These are phyloP conservation scores for Cerioporus squamosus DNA, from an alignment of 1,284 basidiomycete genomes.

Conservation along the genomic window DNA sequence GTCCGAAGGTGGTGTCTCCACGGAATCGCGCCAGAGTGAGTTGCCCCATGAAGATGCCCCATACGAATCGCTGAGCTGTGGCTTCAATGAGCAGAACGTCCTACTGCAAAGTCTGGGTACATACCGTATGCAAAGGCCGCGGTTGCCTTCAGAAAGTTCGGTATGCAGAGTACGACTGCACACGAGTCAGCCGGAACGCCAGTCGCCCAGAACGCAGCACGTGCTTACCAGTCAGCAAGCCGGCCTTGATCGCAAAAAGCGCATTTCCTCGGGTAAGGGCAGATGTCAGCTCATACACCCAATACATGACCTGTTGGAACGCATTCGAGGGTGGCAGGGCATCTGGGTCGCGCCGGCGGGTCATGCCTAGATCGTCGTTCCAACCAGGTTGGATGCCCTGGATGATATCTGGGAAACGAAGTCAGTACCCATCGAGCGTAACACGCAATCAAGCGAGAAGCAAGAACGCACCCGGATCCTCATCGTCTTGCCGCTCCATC, in stretches of 20 bases:
- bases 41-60: slow-evolving; percentile 69
- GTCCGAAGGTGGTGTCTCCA: slow-evolving; percentile 78
- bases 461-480: slow-evolving; percentile 50
- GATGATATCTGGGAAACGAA: slow-evolving; percentile 49
- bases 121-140: slow-evolving; percentile 64
- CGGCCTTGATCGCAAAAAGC: slow-evolving; percentile 83
- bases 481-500: slow-evolving; percentile 53
- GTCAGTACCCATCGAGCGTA: not conserved
- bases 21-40: slow-evolving; percentile 70
- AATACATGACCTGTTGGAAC: slow-evolving; percentile 55
- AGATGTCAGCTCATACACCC: slow-evolving; percentile 45
- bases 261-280: slow-evolving; percentile 59
- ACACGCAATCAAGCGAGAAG: too few species aligned
- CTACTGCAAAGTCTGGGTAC: too few species aligned
- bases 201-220: not conserved
- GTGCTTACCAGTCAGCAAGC: slow-evolving; percentile 56
- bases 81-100: too few species aligned
- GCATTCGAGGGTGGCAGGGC: slow-evolving; percentile 68
- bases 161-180: slow-evolving; percentile 63
- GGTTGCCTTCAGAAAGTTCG: slow-evolving; percentile 57
- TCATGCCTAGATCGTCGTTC: slow-evolving; percentile 55
- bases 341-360: slow-evolving; percentile 71
- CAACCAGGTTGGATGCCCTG: slow-evolving; percentile 54
- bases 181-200: too few species aligned
- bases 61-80: slow-evolving; percentile 39